Evolutionary conservation across 1,284 basidiomycete species (phyloP).

Genomic region (Porphyrellus sp.): DNA sequence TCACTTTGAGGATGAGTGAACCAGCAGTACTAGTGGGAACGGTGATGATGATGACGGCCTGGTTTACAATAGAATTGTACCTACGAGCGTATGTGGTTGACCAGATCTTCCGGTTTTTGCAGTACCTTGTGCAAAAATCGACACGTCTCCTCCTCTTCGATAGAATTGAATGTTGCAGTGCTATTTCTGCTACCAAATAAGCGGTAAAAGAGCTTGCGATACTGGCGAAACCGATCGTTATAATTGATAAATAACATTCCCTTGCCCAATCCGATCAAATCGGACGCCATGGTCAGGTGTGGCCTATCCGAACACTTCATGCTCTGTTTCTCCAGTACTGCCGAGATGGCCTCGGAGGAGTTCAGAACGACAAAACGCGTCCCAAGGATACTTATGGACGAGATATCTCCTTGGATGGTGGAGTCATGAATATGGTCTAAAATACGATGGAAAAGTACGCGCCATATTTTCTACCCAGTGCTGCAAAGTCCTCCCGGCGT

Average conservation of each 20-base stretch:
- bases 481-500: constrained; percentile 37
- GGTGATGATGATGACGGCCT: not conserved
- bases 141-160: constrained; percentile 24
- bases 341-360: constrained; percentile 16
- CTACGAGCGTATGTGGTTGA: constrained; percentile 23
- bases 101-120: constrained; percentile 14
- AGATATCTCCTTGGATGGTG: constrained; percentile 23
- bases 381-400: constrained; percentile 16
- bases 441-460: not conserved
- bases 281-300: constrained; percentile 23
- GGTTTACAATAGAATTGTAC: constrained; percentile 10
- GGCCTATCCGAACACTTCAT: constrained; percentile 26
- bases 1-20: constrained; percentile 20
- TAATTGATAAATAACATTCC: constrained; percentile 21
- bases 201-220: constrained; percentile 24
- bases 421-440: not conserved
- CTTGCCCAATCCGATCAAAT: constrained; percentile 27
- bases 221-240: constrained; percentile 19
- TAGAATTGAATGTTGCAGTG: constrained; percentile 14
- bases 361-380: constrained; percentile 27
- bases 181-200: constrained; percentile 27
- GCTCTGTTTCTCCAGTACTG: constrained; percentile 32
- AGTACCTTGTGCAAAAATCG: constrained; percentile 28
- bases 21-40: constrained; percentile 6
- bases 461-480: constrained; percentile 46